Evolutionary conservation across 257 asterid species (phyloP).

Genomic region (Solanum pinnatisectum): DNA sequence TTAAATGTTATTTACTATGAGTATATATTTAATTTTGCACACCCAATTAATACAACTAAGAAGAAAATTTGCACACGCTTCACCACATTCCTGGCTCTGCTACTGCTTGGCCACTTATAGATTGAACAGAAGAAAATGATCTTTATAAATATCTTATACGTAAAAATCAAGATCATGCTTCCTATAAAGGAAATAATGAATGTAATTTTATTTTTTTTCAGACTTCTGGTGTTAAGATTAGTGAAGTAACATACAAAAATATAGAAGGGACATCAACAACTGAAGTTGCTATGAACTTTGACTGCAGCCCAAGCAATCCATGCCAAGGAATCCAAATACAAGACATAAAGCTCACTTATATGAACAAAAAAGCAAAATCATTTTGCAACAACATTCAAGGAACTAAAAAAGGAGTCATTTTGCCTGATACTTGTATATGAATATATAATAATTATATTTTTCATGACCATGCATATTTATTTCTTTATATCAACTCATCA

Average conservation of each 20-base stretch:
- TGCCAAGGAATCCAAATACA: constrained; percentile 33
- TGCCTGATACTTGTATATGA: constrained; percentile 39
- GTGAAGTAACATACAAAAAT: constrained; percentile 39
- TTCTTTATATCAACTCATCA: neutral
- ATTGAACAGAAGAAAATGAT: neutral
- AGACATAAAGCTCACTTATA: constrained; percentile 47
- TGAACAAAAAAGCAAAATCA: constrained; percentile 29
- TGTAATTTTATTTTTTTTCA: neutral
- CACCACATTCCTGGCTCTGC: neutral
- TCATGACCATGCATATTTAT: neutral
- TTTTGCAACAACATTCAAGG: constrained; percentile 47
- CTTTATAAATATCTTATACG: too few species aligned
- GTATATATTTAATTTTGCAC: neutral
- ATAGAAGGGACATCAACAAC: constrained; percentile 63
- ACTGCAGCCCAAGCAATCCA: constrained; percentile 57
- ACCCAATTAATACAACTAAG: too few species aligned
- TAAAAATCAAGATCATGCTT: neutral
- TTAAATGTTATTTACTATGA: neutral
- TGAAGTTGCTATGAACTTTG: constrained; percentile 40
- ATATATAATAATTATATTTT: neutral
- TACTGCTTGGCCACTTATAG: neutral
- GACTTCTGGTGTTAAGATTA: constrained; percentile 54
- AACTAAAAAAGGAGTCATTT: constrained; percentile 21
- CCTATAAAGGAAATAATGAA: neutral
- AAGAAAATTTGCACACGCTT: neutral